These are phyloP conservation scores for Pseudopithomyces chartarum DNA, from an alignment of 2,329 filamentous ascomycete species.

Conservation along the genomic window DNA sequence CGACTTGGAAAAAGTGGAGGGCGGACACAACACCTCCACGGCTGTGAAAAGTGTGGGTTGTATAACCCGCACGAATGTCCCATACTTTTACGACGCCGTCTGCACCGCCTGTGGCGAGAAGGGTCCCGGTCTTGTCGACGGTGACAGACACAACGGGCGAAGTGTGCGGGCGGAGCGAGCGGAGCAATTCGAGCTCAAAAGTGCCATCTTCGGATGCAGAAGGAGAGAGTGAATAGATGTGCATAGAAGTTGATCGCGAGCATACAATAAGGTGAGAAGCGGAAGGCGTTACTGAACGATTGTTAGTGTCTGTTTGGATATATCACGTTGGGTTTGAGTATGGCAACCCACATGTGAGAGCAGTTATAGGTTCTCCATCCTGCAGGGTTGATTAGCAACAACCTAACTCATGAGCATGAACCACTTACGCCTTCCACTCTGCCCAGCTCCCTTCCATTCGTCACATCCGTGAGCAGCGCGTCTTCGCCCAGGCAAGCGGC, in stretches of 20 bases:
- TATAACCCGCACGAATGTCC: slow-evolving; percentile 88
- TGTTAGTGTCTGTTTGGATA: slow-evolving; percentile 10
- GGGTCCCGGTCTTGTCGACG: slow-evolving; percentile 83
- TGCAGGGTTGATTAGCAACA: slow-evolving; percentile 47
- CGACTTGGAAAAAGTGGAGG: slow-evolving; percentile 85
- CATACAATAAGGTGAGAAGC: slow-evolving; percentile 88
- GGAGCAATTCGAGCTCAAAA: slow-evolving; percentile 65
- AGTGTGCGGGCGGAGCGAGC: slow-evolving; percentile 85
- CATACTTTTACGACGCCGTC: slow-evolving; percentile 96
- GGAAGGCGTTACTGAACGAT: slow-evolving; percentile 76
- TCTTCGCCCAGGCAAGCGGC: slow-evolving; percentile 92
- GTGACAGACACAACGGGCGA: slow-evolving; percentile 88
- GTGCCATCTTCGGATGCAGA: slow-evolving; percentile 64
- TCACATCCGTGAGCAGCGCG: slow-evolving; percentile 82
- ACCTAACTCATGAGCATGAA: neutral
- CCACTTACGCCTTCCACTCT: slow-evolving; percentile 80
- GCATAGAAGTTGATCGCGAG: slow-evolving; percentile 95
- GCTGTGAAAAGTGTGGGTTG: slow-evolving; percentile 93
- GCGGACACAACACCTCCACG: slow-evolving; percentile 91
- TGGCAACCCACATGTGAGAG: slow-evolving; percentile 63
- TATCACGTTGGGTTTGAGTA: neutral
- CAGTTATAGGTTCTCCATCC: slow-evolving; percentile 74
- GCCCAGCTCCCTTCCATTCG: slow-evolving; percentile 80
- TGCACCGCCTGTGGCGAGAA: slow-evolving; percentile 89
- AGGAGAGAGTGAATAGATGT: slow-evolving; percentile 76